A percentile compares a stretch with the other conserved stretches of the same genome.
These are phyloP conservation scores for Backusella morwellensis DNA, from an alignment of 192 early-diverging fungal species.

Conservation along the genomic window DNA sequence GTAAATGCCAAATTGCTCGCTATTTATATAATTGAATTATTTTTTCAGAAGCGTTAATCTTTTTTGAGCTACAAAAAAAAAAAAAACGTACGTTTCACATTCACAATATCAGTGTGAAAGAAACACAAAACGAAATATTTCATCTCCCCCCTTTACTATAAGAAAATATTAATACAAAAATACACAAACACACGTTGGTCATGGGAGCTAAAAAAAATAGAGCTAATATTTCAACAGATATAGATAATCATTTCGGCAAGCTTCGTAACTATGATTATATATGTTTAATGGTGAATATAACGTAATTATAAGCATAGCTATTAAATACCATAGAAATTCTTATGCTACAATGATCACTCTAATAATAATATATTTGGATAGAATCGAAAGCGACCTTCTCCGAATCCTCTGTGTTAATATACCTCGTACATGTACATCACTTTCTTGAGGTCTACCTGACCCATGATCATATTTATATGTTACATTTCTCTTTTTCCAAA, in stretches of 20 bases:
- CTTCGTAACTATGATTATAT: neutral
- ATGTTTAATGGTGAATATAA: neutral
- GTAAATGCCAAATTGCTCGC: neutral
- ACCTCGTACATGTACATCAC: constrained; percentile 2
- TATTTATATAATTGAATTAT: neutral
- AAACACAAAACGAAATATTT: constrained; percentile 3
- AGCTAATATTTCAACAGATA: neutral
- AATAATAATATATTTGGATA: neutral
- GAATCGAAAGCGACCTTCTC: neutral
- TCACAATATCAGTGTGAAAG: constrained; percentile 1
- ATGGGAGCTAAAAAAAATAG: constrained; percentile 1
- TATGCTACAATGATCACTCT: neutral
- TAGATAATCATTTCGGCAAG: neutral
- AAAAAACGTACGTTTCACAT: neutral
- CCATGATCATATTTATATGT: neutral
- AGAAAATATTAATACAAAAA: neutral
- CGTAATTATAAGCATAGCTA: too few relatives aligned
- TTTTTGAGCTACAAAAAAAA: constrained; percentile 2
- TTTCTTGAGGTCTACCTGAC: neutral
- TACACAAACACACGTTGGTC: neutral
- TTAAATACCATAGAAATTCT: neutral
- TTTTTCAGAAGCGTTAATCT: neutral
- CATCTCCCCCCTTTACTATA: constrained; percentile 1
- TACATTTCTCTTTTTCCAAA: neutral
- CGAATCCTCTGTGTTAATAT: neutral